These are phyloP conservation scores for Fraxinus excelsior DNA, from an alignment of 257 asterid species.

Conservation along the genomic window DNA sequence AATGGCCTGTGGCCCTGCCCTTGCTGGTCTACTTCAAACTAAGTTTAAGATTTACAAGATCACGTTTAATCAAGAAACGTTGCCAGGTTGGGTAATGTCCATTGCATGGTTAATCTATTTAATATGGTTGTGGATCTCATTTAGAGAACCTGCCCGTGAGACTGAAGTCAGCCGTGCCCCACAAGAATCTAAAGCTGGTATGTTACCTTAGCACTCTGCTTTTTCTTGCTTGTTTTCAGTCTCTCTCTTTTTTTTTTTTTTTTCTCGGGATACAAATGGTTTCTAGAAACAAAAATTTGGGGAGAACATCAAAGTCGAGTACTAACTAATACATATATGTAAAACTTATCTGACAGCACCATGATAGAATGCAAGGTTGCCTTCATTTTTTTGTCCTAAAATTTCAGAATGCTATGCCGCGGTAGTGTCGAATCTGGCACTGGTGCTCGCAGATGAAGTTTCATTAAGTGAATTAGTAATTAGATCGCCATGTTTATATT, in stretches of 20 bases:
- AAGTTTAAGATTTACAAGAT: conserved; percentile 43
- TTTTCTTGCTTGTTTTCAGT: neutral
- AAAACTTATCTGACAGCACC: neutral
- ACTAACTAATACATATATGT: neutral
- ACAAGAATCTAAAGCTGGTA: conserved; percentile 44
- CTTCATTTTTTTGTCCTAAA: neutral
- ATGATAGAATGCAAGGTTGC: neutral
- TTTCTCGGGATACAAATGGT: neutral
- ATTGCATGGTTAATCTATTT: conserved; percentile 52
- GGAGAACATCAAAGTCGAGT: neutral
- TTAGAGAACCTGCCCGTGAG: conserved; percentile 46
- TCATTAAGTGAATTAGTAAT: neutral
- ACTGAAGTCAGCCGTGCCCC: conserved; percentile 27
- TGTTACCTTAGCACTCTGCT: neutral
- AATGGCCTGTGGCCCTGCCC: conserved; percentile 68
- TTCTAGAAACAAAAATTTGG: neutral
- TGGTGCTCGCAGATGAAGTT: neutral
- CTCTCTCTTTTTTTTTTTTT: neutral
- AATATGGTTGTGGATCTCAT: conserved; percentile 54
- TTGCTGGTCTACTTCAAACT: conserved; percentile 53
- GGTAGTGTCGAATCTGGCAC: neutral
- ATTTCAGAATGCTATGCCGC: neutral
- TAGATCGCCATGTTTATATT: neutral
- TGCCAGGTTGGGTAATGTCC: conserved; percentile 64
- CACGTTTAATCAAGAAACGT: conserved; percentile 48